Evolutionary conservation across 108 stramenopile genomes (phyloP), one percentile per base, ranked within the genome.

Genomic region (Nitzschia sp.): DNA sequence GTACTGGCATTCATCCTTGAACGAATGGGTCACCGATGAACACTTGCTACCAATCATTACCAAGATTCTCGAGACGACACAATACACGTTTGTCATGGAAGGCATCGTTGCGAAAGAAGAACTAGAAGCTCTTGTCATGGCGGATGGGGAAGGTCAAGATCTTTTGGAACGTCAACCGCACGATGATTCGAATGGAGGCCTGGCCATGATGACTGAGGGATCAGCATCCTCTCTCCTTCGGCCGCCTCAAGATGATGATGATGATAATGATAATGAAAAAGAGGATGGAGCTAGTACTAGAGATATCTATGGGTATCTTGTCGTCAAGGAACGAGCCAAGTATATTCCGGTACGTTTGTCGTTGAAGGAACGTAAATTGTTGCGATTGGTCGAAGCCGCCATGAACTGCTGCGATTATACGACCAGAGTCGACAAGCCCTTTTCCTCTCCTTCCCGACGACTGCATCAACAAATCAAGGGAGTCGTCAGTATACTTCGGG

Each of bases 341-440:
- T 91, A 71, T 68, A 91, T 91, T 38, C 90, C 90, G 25, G 57
- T 91, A 27, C 86, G 89, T 3, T 66, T 91, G 33, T 76, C 67
- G 17, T 69, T 81, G 31, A 81, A 75, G 2, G 86, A 91, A 63
- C 79, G 89, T 19, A 82, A 81, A 58, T 79, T 81, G 71, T 63
- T 91, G 32, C 80, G 87, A 15, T 59, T 91, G 36, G 82, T 91
- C 23, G 85, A 86, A 62, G 83, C 85, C n/a, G 65, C 85, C 55
- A 77, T 91, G 70, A 64, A 52, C 21, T 86, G 81, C 44, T 73
- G 77, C 41, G 87, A 88, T 35, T 91, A 91, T 65, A 88, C 87
- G 21, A 70, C 77, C 8, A 45, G 53, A 13, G 83, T 91, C 4
- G 90, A 91, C 58, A 60, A 63, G 26, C 41, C 56, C 45, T 88